Base-by-base conservation (phyloP, 2,329 filamentous ascomycete species). In the Paecilomyces variotii region DNA sequence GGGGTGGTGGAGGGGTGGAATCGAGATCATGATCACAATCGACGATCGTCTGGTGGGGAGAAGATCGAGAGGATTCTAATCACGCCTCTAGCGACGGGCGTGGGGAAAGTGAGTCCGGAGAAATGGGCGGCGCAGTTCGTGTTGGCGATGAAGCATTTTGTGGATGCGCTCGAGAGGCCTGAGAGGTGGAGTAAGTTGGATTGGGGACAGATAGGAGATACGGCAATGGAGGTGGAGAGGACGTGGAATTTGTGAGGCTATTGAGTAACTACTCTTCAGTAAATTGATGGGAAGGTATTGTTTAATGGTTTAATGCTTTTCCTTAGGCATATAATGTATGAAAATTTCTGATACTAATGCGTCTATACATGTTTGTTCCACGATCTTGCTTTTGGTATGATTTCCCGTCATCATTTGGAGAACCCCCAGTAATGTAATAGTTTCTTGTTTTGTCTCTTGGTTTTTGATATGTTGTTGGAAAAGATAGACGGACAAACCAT, bases 81-180 rank as follows among this genome's bases (percentile, higher is more conserved):
- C 74, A 80, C 80, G 4, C 82, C 82, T 0, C 60, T 83, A 62
- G 81, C 78, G 2, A 82, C 79, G 0, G 81, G 81, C 0, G 65
- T 74, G 4, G 81, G 81, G 0, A 59, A 60, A 0, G 75, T 83
- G 34, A 79, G 74, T 63, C 63, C 74, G 5, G 69, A 78, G 62
- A 73, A 71, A 2, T 84, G 81, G 81, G 80, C 81, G 9, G 67
- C 67, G 32, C 81, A 84, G 72, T 68, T 73, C 19, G 76, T 81
- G 19, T 59, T 83, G 24, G 80, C 81, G 0, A 63, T 84, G 60
- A 82, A 78, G 65, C 79, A 84, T 65, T 83, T 76, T 61, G 70
- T 78, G 1, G 76, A 82, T 55, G 78, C 80, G 2, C 62, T 76
- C 32, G 71, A 78, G 62, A 70, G 74, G 24, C 76, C 76, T 0